phyloP scores from a whole-genome alignment of 768 basidiomycete genomes.

The Suillus occidentalis region DNA sequence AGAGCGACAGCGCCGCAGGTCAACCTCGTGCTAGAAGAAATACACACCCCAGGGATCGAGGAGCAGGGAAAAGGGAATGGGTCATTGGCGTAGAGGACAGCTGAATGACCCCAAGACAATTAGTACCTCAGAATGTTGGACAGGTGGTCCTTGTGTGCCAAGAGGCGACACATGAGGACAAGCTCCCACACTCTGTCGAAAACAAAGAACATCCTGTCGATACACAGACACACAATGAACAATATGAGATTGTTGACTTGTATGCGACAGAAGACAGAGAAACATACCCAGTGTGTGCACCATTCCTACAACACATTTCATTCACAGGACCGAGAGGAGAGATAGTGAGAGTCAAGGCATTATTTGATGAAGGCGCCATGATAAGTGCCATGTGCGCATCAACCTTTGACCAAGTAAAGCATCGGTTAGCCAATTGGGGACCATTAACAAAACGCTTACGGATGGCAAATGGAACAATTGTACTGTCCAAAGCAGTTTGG shows the following conservation, averaged over 20 bases:
- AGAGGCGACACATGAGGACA: neutral
- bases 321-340: neutral
- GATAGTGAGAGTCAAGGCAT: neutral
- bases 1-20: neutral
- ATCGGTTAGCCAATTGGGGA: slow-evolving; percentile 11
- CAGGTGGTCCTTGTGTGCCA: neutral
- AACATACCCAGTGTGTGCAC: neutral
- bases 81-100: neutral
- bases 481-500: too few relatives aligned
- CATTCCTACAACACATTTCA: neutral
- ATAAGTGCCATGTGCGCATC: slow-evolving; percentile 23
- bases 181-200: neutral
- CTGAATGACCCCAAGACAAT: neutral
- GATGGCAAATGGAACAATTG: too few relatives aligned
- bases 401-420: slow-evolving; percentile 3
- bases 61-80: neutral
- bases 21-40: neutral
- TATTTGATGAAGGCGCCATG: slow-evolving; percentile 35
- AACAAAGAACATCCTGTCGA: too few relatives aligned
- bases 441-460: slow-evolving; percentile 13
- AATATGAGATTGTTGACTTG: neutral
- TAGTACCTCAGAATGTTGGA: neutral
- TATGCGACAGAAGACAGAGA: neutral
- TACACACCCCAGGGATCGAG: too few relatives aligned
- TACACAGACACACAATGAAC: neutral